Evolutionary conservation across 2,329 filamentous ascomycete species (phyloP).

Genomic region (Plenodomus tracheiphilus): DNA sequence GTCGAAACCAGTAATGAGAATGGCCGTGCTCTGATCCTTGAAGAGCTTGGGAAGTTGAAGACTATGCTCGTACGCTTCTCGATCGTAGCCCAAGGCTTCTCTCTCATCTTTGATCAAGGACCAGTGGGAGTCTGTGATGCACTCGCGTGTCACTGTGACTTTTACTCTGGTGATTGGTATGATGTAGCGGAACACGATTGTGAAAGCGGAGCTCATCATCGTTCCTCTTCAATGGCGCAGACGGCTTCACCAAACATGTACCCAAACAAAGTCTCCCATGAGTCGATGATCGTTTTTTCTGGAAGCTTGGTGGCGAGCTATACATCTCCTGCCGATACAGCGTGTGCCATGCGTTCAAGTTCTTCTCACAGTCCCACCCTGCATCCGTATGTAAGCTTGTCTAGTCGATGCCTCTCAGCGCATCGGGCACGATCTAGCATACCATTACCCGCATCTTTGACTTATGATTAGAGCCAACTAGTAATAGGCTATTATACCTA

Average conservation of each 20-base stretch:
- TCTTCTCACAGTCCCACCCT: constrained; percentile 16
- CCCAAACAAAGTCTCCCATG: constrained; percentile 44
- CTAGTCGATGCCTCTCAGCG: too few relatives aligned
- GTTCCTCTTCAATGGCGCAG: constrained; percentile 35
- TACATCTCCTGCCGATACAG: constrained; percentile 11
- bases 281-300: constrained; percentile 23
- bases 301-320: constrained; percentile 15
- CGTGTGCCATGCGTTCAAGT: constrained; percentile 21
- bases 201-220: constrained; percentile 19
- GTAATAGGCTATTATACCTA: too few relatives aligned
- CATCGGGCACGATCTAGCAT: too few relatives aligned
- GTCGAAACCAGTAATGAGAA: constrained; percentile 16
- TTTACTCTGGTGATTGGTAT: too few relatives aligned
- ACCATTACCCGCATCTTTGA: too few relatives aligned
- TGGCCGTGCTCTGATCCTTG: constrained; percentile 24
- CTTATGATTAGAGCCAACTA: too few relatives aligned
- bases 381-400: too few relatives aligned
- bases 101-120: constrained; percentile 30
- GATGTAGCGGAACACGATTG: too few relatives aligned
- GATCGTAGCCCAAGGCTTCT: constrained; percentile 42
- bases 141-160: constrained; percentile 27
- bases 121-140: constrained; percentile 45
- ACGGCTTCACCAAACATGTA: constrained; percentile 37
- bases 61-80: constrained; percentile 47
- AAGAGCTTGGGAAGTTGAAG: constrained; percentile 31